Base-by-base conservation (phyloP, 2,329 filamentous ascomycete genomes). In the Colletotrichum somersetense region DNA sequence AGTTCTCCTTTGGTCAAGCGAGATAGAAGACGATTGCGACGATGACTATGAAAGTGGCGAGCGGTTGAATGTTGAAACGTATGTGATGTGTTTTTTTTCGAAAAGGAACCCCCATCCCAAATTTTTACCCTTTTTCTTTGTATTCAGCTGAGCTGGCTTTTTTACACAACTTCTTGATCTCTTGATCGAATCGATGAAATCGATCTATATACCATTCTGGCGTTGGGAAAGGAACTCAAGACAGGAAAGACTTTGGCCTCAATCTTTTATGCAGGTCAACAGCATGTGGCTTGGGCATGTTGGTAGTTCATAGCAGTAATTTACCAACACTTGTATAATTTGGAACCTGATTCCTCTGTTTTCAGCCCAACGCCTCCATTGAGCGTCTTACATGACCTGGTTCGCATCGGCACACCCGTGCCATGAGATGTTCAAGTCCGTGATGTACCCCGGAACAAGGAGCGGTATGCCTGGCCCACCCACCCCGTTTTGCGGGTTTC, bases 1-100 rank as follows among this genome's bases (percentile, higher is more conserved):
- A 85, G 78, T 83, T 81, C 16, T 79, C 76, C 33, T 88, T 88
- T 75, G 81, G 84, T 18, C 64, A 78, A n/a, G 75, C 74, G 69
- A 77, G 77, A 63, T 75, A 63, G 56, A 77, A 78, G 30, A 26
- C 10, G 48, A 55, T 18, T 57, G 66, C 33, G 33, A 55, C 55
- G 62, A 75, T 59, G 69, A 46, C 6, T 40, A 62, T 42, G 52
- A 40, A 62, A 58, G 18, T 38, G 35, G n/a, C 23, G 42, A 46
- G 57, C 23, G 57, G 63, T 46, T n/a, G 59, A 53, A 20, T 33
- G 20, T 42, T 33, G 53, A 57, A 44, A 50, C 40, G 61, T 7
- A 69, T 50, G 59, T 23, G 26, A 73, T 48, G 42, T 44, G 44
- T 38, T 35, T 33, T 38, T 40, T 18, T n/a, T n/a, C 18, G 44